phyloP scores from a whole-genome alignment of 306 rosid species.

The Echinosophora koreensis region DNA sequence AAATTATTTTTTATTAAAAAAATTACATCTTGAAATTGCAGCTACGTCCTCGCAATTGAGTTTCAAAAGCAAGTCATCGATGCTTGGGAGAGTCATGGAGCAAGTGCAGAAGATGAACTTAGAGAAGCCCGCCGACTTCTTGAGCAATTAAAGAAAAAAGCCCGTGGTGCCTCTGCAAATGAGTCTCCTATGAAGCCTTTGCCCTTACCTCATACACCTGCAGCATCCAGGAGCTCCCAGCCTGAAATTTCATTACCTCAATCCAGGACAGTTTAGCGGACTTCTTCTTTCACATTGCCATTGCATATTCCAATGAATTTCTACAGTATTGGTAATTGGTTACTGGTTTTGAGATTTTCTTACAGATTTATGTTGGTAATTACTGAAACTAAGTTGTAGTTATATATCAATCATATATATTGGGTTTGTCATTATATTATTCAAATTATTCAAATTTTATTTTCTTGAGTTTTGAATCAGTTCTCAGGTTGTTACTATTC shows the following conservation, averaged over 20 bases:
- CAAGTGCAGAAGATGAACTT: slow-evolving; percentile 76
- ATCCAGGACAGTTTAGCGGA: slow-evolving; percentile 34
- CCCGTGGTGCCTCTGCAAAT: slow-evolving; percentile 53
- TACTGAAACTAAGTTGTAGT: slow-evolving; percentile 1
- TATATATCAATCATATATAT: slow-evolving; percentile 6
- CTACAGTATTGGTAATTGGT: slow-evolving; percentile 30
- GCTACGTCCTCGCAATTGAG: slow-evolving; percentile 79
- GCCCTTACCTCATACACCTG: slow-evolving; percentile 61
- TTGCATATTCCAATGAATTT: slow-evolving; percentile 30
- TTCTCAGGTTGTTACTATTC: neutral
- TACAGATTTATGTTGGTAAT: slow-evolving; percentile 32
- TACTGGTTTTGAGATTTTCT: slow-evolving; percentile 40
- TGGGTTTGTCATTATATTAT: slow-evolving; percentile 4
- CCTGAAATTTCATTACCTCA: slow-evolving; percentile 41
- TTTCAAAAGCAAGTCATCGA: slow-evolving; percentile 86
- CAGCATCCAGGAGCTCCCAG: slow-evolving; percentile 51
- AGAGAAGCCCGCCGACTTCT: slow-evolving; percentile 74
- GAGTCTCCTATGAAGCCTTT: slow-evolving; percentile 66
- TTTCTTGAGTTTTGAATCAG: slow-evolving; percentile 8
- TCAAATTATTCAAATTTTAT: slow-evolving; percentile 10
- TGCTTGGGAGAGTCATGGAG: slow-evolving; percentile 97
- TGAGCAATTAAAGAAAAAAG: slow-evolving; percentile 69
- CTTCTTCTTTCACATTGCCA: slow-evolving; percentile 20
- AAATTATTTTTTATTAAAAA: neutral
- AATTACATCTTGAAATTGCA: slow-evolving; percentile 56